Conservation (phyloP, 805 yeast species). For the Sporopachydermia quercuum region DNA sequence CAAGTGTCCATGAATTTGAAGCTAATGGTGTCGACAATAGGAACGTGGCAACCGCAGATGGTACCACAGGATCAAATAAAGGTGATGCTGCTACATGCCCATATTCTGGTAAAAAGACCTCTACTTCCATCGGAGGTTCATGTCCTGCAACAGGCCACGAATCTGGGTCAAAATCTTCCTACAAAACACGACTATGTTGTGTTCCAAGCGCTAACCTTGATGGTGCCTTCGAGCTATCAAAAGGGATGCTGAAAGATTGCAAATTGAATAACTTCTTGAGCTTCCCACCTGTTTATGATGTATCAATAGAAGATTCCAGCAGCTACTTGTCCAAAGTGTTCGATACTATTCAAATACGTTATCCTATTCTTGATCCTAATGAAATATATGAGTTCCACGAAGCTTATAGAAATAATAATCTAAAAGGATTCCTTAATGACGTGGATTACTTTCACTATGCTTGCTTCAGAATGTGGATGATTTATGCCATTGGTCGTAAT, state of each 20-base stretch:
- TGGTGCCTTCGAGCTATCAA: slow-evolving; percentile 24
- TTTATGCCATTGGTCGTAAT: slow-evolving; percentile 36
- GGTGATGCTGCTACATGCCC: too few relatives aligned
- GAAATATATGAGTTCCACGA: slow-evolving; percentile 36
- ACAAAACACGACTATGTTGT: slow-evolving; percentile 2
- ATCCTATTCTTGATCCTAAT: slow-evolving; percentile 38
- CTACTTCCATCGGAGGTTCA: slow-evolving; percentile 5
- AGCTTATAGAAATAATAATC: slow-evolving; percentile 25
- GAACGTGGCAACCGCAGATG: slow-evolving; percentile 6
- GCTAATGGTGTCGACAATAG: slow-evolving; percentile 1
- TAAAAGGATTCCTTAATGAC: slow-evolving; percentile 21
- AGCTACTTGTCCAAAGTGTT: slow-evolving; percentile 41
- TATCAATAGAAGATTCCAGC: slow-evolving; percentile 33
- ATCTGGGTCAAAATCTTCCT: slow-evolving; percentile 4
- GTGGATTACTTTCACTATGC: slow-evolving; percentile 33
- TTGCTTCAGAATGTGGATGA: slow-evolving; percentile 41
- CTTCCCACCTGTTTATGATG: slow-evolving; percentile 35
- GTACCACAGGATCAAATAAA: slow-evolving; percentile 5
- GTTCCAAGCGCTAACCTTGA: slow-evolving; percentile 3
- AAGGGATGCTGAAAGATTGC: slow-evolving; percentile 30
- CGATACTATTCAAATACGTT: slow-evolving; percentile 38
- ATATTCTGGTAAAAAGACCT: slow-evolving; percentile 6
- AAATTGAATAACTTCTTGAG: slow-evolving; percentile 30
- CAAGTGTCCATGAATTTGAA: slow-evolving; percentile 4
- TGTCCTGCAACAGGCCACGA: slow-evolving; percentile 1